Percentiles rank a stretch among this genome's conserved stretches.
phyloP scores from a whole-genome alignment of 495 filamentous ascomycete species.

The Tirmania nivea region DNA sequence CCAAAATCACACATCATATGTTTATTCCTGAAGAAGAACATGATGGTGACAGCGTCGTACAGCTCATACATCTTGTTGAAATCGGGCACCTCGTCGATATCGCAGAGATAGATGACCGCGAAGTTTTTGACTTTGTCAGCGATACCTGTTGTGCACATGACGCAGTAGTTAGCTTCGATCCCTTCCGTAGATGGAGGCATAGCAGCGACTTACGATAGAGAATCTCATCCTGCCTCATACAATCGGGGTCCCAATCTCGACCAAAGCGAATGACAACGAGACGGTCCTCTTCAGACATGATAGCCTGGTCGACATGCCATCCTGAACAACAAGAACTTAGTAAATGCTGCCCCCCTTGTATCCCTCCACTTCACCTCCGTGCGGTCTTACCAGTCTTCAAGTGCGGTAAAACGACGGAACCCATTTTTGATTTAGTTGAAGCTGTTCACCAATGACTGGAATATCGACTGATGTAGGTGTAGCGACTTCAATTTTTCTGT shows the following conservation, averaged over 20 bases:
- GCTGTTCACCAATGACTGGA: too few relatives aligned
- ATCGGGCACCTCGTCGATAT: conserved; percentile 85
- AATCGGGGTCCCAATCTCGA: conserved; percentile 51
- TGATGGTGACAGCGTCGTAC: conserved; percentile 37
- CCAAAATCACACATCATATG: conserved; percentile 99
- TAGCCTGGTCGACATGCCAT: conserved; percentile 93
- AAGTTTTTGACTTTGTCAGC: conserved; percentile 74
- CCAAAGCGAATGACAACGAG: conserved; percentile 92
- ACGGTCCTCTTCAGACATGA: conserved; percentile 79
- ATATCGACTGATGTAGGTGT: too few relatives aligned
- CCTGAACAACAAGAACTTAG: conserved; percentile 12
- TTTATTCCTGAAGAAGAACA: conserved; percentile 96
- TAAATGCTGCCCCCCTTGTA: too few relatives aligned
- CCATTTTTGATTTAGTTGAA: conserved; percentile 29
- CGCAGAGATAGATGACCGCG: conserved; percentile 91
- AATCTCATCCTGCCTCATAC: conserved; percentile 88
- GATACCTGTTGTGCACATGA: conserved; percentile 23
- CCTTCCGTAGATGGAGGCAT: conserved; percentile 8
- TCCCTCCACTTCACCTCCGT: too few relatives aligned
- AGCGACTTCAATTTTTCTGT: too few relatives aligned
- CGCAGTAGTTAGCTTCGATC: conserved; percentile 13
- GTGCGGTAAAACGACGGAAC: conserved; percentile 84
- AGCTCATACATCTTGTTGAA: conserved; percentile 80
- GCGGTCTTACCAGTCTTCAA: conserved; percentile 40
- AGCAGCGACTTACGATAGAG: conserved; percentile 41